phyloP scores from a whole-genome alignment of 2,329 filamentous ascomycete species.

The Xylariaceae sp. region DNA sequence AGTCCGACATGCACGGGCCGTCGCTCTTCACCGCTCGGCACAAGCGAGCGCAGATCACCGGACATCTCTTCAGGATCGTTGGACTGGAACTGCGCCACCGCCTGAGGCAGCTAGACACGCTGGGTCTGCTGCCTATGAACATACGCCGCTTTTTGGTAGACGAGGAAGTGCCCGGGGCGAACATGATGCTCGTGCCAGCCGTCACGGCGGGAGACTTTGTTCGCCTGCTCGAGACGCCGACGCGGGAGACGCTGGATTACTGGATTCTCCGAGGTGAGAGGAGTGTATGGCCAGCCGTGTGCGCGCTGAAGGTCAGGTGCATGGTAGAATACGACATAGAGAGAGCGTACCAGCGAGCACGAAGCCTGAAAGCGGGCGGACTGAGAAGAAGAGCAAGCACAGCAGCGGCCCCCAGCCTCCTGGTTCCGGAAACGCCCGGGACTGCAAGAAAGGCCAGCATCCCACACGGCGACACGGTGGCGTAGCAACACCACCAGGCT shows the following conservation, averaged over 20 bases:
- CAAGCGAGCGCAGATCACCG: slow-evolving; percentile 49
- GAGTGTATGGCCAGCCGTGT: slow-evolving; percentile 85
- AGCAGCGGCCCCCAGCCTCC: slow-evolving; percentile 5
- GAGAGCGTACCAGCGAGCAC: slow-evolving; percentile 71
- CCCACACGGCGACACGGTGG: too few species aligned
- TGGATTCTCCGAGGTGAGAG: slow-evolving; percentile 82
- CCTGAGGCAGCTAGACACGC: slow-evolving; percentile 69
- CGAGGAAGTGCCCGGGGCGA: slow-evolving; percentile 71
- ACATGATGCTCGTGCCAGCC: slow-evolving; percentile 75
- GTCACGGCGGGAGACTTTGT: slow-evolving; percentile 66
- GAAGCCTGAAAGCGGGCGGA: slow-evolving; percentile 51
- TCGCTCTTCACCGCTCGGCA: slow-evolving; percentile 52
- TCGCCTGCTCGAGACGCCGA: slow-evolving; percentile 75
- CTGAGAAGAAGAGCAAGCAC: slow-evolving; percentile 36
- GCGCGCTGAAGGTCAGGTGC: slow-evolving; percentile 72
- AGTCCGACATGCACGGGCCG: slow-evolving; percentile 72
- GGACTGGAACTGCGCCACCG: slow-evolving; percentile 74
- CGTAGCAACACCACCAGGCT: too few species aligned
- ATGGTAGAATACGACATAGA: slow-evolving; percentile 85
- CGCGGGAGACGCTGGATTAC: slow-evolving; percentile 64
- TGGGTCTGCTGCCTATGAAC: slow-evolving; percentile 62
- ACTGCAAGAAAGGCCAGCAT: background rate
- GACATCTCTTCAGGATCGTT: slow-evolving; percentile 58
- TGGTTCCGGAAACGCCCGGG: slow-evolving; percentile 2
- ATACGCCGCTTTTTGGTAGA: slow-evolving; percentile 74